phyloP scores from a whole-genome alignment of 1,284 basidiomycete genomes.

The Apiotrichum mycotoxinovorans region DNA sequence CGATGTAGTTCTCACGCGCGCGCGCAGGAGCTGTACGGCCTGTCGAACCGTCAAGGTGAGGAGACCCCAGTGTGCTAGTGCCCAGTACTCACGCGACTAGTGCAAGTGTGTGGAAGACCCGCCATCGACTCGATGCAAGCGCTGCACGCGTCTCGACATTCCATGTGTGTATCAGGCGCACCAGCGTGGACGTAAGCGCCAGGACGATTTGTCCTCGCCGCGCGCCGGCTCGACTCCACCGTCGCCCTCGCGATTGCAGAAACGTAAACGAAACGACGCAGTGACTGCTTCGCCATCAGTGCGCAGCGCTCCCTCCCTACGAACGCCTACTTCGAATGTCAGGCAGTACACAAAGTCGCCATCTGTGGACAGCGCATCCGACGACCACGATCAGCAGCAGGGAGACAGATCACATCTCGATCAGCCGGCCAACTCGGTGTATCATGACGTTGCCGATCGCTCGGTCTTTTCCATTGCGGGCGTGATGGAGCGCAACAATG shows the following conservation, averaged over 20 bases:
- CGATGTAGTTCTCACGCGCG: not conserved
- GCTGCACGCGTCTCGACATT: conserved; percentile 19
- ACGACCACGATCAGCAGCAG: not conserved
- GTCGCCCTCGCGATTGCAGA: not conserved
- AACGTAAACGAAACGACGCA: not conserved
- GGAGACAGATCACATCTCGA: not conserved
- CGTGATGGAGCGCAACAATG: conserved; percentile 17
- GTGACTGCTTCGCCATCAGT: not conserved
- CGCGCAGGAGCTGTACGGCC: conserved; percentile 18
- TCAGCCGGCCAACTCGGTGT: conserved; percentile 21
- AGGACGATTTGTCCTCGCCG: conserved; percentile 5
- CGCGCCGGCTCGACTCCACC: not conserved
- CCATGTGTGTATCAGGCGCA: conserved; percentile 20
- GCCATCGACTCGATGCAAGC: conserved; percentile 13
- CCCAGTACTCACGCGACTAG: conserved; percentile 4
- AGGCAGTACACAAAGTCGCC: not conserved
- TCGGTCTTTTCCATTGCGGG: conserved; percentile 23
- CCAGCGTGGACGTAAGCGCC: conserved; percentile 19
- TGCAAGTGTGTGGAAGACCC: conserved; percentile 22
- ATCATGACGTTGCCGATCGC: conserved; percentile 22
- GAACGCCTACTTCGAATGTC: not conserved
- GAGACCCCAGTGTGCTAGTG: no score
- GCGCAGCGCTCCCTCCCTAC: not conserved
- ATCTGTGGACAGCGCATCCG: conserved; percentile 1
- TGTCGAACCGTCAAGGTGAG: conserved; percentile 19